A percentile compares a stretch with the other conserved stretches of the same genome.
phyloP scores from a whole-genome alignment of 2,329 filamentous ascomycete genomes.

The Zymoseptoria crescenta region DNA sequence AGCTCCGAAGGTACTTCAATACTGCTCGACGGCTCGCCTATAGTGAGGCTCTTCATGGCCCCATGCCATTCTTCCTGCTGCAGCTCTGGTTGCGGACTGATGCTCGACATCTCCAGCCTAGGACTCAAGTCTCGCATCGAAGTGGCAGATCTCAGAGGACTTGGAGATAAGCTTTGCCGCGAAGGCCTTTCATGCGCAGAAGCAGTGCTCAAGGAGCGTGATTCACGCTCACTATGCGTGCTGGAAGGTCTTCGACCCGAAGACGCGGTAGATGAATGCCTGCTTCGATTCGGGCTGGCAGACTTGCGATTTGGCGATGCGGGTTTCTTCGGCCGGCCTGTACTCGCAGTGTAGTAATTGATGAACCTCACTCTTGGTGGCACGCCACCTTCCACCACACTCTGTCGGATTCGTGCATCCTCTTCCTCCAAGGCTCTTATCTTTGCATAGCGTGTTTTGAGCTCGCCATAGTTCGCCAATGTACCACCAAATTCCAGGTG shows the following conservation, averaged over 20 bases:
- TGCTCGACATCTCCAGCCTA: neutral
- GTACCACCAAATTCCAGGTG: slow-evolving; percentile 78
- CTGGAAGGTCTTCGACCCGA: neutral
- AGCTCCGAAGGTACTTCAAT: slow-evolving; percentile 27
- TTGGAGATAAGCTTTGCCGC: neutral
- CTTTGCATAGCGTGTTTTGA: slow-evolving; percentile 61
- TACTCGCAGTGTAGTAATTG: slow-evolving; percentile 86
- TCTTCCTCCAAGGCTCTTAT: slow-evolving; percentile 66
- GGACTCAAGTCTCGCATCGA: neutral
- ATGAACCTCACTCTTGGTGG: slow-evolving; percentile 63
- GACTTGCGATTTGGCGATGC: slow-evolving; percentile 37
- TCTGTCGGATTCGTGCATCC: slow-evolving; percentile 42
- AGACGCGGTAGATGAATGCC: slow-evolving; percentile 1
- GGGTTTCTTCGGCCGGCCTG: slow-evolving; percentile 54
- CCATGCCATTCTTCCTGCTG: slow-evolving; percentile 10
- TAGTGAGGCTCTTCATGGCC: slow-evolving; percentile 16
- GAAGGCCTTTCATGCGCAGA: neutral
- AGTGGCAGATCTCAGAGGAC: neutral
- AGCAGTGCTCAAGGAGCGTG: neutral
- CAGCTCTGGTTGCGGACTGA: neutral
- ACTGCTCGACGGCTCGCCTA: slow-evolving; percentile 1
- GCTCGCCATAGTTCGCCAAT: slow-evolving; percentile 64
- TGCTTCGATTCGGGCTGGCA: slow-evolving; percentile 5
- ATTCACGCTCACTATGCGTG: neutral
- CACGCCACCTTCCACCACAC: slow-evolving; percentile 23